A percentile compares a stretch with the other conserved stretches of the same genome.
phyloP scores from a whole-genome alignment of 768 basidiomycete species.

The Macrocybe gigantea region DNA sequence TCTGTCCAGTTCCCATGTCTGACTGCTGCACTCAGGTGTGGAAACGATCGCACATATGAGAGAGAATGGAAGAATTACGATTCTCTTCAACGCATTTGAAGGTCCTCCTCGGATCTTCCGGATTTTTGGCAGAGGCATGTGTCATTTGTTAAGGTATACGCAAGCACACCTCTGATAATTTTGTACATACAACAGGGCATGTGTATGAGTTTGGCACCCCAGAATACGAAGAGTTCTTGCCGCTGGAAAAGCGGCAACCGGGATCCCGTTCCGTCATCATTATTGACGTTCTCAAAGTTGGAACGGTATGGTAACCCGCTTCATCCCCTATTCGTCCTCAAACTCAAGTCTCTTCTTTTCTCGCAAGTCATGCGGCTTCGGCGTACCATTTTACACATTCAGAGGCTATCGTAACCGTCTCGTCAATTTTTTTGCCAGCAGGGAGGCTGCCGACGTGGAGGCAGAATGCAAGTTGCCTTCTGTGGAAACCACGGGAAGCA shows the following conservation, averaged over 20 bases:
- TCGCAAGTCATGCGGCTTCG: conserved; percentile 39
- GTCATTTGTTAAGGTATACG: background rate
- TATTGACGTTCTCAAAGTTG: conserved; percentile 39
- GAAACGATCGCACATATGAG: conserved; percentile 50
- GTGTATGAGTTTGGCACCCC: conserved; percentile 40
- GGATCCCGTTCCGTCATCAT: conserved; percentile 42
- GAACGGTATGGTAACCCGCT: conserved; percentile 24
- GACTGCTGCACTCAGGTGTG: conserved; percentile 22
- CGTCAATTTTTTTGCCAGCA: conserved; percentile 7
- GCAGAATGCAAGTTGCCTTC: background rate
- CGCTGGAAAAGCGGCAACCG: conserved; percentile 23
- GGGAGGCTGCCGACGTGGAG: background rate
- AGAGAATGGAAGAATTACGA: conserved; percentile 47
- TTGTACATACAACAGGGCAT: conserved; percentile 20
- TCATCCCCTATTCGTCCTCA: background rate
- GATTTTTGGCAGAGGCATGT: conserved; percentile 42
- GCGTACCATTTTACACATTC: conserved; percentile 33
- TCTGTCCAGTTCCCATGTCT: background rate
- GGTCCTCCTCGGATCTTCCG: conserved; percentile 44
- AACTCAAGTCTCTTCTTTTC: background rate
- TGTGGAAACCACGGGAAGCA: background rate
- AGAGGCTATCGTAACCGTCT: conserved; percentile 31
- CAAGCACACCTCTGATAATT: background rate
- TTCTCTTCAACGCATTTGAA: conserved; percentile 48
- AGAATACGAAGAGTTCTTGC: conserved; percentile 33